These are phyloP conservation scores for Allium cepa DNA, from an alignment of 106 monocot species.

Conservation along the genomic window DNA sequence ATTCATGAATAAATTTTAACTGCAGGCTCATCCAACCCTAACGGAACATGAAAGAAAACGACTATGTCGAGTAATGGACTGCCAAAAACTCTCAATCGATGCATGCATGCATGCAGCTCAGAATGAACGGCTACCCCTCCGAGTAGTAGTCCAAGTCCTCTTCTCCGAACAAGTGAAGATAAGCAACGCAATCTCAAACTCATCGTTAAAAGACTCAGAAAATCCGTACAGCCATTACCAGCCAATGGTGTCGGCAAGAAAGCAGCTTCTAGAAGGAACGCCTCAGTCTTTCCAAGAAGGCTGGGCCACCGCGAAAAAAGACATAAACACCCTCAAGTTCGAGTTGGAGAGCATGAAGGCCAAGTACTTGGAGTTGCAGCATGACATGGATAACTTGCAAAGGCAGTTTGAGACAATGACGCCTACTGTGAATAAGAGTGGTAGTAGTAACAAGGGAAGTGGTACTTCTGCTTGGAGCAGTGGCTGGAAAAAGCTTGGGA, in stretches of 20 bases:
- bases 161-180: slow-evolving; percentile 97
- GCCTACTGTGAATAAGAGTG: neutral
- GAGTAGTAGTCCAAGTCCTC: slow-evolving; percentile 84
- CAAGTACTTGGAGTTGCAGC: slow-evolving; percentile 84
- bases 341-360: slow-evolving; percentile 91
- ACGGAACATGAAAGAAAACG: slow-evolving; percentile 94
- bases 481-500: slow-evolving; percentile 77
- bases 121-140: slow-evolving; percentile 94
- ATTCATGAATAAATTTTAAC: neutral
- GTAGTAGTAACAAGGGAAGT: neutral
- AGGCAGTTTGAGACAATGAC: slow-evolving; percentile 67
- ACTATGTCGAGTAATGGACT: slow-evolving; percentile 93
- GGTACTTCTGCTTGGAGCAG: slow-evolving; percentile 48
- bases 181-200: slow-evolving; percentile 78
- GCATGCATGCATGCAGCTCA: slow-evolving; percentile 98
- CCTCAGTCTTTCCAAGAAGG: slow-evolving; percentile 95
- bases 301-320: slow-evolving; percentile 84
- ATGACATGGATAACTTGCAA: slow-evolving; percentile 75
- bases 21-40: slow-evolving; percentile 72
- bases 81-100: slow-evolving; percentile 97
- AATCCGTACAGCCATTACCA: slow-evolving; percentile 24
- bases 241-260: slow-evolving; percentile 34
- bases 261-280: slow-evolving; percentile 75
- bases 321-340: slow-evolving; percentile 92
- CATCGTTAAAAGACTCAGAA: slow-evolving; percentile 33